phyloP scores from a whole-genome alignment of 129 eudicot genomes.

The Flaveria sonorensis region DNA sequence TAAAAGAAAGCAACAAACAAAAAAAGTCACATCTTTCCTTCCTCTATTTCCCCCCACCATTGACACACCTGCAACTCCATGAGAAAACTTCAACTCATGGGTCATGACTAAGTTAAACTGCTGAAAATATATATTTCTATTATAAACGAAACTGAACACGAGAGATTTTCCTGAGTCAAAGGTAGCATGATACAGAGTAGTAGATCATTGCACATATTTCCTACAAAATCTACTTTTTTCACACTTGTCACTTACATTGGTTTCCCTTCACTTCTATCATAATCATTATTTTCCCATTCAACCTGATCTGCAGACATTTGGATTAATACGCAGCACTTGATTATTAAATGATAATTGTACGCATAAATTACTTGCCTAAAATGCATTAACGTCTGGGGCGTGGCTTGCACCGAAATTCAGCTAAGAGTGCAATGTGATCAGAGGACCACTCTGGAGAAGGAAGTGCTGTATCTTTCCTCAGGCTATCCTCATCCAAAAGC shows the following conservation, averaged over 20 bases:
- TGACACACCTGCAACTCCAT: conserved; percentile 19
- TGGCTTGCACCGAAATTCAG: conserved; percentile 54
- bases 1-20: conserved; percentile 12
- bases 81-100: conserved; percentile 36
- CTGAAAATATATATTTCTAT: conserved; percentile 50
- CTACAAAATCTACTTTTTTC: conserved; percentile 38
- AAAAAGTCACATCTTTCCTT: conserved; percentile 13
- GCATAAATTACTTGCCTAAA: conserved; percentile 31
- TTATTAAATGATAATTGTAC: background rate
- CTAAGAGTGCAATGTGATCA: conserved; percentile 57
- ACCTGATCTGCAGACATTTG: conserved; percentile 41
- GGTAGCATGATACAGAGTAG: conserved; percentile 67
- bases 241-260: conserved; percentile 35
- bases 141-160: conserved; percentile 23
- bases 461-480: conserved; percentile 59
- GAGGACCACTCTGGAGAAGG: conserved; percentile 72
- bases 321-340: background rate
- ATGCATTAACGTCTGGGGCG: conserved; percentile 40
- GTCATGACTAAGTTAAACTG: conserved; percentile 29
- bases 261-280: conserved; percentile 30
- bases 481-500: conserved; percentile 49
- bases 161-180: conserved; percentile 42
- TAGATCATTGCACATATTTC: conserved; percentile 50
- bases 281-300: conserved; percentile 30
- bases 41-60: conserved; percentile 32